Conservation (phyloP, 331 rosid species). For the Malus hybrid region DNA sequence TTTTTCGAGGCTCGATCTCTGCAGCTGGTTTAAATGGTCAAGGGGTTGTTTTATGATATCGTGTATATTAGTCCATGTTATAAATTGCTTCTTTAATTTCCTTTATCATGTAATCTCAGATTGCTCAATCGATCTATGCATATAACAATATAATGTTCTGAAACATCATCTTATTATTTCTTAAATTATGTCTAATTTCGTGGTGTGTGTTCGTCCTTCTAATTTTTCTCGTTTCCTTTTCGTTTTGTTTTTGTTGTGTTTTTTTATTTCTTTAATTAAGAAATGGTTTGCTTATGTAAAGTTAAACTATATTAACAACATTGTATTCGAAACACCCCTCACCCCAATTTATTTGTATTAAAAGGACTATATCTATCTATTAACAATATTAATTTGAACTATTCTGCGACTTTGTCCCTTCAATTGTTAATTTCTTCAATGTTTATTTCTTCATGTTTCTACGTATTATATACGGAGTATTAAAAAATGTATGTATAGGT, state of each 20-base stretch:
- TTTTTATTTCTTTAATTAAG: background rate
- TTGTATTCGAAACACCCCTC: no score
- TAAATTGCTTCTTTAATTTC: background rate
- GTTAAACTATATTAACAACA: no score
- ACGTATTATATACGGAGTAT: background rate
- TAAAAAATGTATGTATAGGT: no score
- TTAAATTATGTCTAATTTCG: background rate
- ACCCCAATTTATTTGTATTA: no score
- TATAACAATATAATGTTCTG: background rate
- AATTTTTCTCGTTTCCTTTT: background rate
- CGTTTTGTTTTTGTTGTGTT: background rate
- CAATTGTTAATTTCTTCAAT: no score
- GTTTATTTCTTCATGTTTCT: background rate
- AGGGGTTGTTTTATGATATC: background rate
- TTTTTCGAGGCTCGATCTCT: background rate
- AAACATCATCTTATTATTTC: background rate
- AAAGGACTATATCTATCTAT: no score
- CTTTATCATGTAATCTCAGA: background rate
- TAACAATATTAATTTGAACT: no score
- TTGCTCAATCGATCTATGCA: background rate
- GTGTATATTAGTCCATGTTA: background rate
- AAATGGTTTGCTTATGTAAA: background rate
- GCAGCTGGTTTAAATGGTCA: background rate
- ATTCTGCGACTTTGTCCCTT: background rate
- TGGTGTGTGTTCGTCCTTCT: background rate